Base-by-base conservation (phyloP, 257 asterid genomes). In the Nicotiana obtusifolia region DNA sequence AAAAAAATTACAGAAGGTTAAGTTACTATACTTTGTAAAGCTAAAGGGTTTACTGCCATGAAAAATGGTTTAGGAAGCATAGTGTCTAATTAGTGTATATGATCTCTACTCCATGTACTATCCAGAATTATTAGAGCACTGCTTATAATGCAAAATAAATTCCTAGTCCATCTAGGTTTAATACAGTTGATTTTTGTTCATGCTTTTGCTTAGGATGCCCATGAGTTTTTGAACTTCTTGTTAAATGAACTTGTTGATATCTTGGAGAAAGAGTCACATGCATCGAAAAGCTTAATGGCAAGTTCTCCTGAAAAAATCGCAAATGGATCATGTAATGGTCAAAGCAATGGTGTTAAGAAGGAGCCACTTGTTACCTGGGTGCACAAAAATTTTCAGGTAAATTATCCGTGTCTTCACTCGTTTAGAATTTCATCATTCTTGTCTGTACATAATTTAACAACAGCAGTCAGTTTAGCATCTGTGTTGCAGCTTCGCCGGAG, bases 371-470 rank as follows among this genome's bases (percentile, higher is more conserved):
- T 91, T 33, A 91, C 95, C 64, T 94, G 95, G 98, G 98, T 93
- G 81, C 98, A 94, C 90, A 94, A 91, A 84, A 91, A 83, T 82
- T 94, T 94, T 83, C 98, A 94, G 98, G 98, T 93, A 81, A 78
- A 76, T 6, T 86, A 64, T 16, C 61, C 0, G 0, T 75, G 61
- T 73, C 31, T 60, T 59, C 10, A 20, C 31, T 9, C 26, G 9
- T 60, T 47, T 14, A 24, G 15, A 31, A 75, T 49, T 49, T 15
- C 28, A 75, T 49, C 24, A 4, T 73, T 24, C 19, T 73, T 49
- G 79, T 73, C 16, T 73, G 7, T 49, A 49, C 8, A 73, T 47
- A 22, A 49, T 73, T 7, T 24, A 60, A 7, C 22, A n/a, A 73
- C 49, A 31, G 14, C 33, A 44, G 41, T 49, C 17, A 52, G 56